Evolutionary conservation across 2,329 filamentous ascomycete genomes (phyloP), one percentile per base, ranked within the genome.

Genomic region (Aspergillus ustus): DNA sequence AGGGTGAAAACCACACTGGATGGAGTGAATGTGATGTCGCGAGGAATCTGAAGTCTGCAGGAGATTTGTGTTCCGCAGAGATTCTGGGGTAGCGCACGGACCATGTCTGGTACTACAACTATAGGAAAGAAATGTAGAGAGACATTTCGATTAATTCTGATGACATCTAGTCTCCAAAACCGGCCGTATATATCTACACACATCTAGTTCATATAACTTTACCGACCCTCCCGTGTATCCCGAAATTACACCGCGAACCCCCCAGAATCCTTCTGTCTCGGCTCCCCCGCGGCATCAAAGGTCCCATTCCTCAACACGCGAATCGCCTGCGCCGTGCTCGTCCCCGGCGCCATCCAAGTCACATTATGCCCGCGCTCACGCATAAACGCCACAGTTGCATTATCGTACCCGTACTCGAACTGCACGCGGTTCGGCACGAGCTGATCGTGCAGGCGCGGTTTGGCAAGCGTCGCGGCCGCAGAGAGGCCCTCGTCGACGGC

Each of bases 381-480:
- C 84, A 97, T 83, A 63, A 84, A 89, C 2, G 81, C 84, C 5
- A 87, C 85, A 0, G 88, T 90, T 1, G 68, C 72, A 64, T 89
- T 89, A 67, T 91, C 83, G 67, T 90, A 96, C 0, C 75, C 75
- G 34, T 85, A 86, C 77, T 96, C 92, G 57, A 95, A 88, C 0
- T 79, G 80, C 1, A 88, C 84, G 52, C 78, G 77, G 68, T 92
- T 89, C 0, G 92, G 93, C 57, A 92, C 81, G 9, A 96, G 80
- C 77, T 96, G 93, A 72, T 96, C 91, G 71, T 96, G 93, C 22
- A 96, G 78, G 8, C 93, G 82, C 0, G 90, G 90, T 69, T 84
- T 76, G 0, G 80, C 81, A 15, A 96, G 81, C 0, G 91, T 90
- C 54, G 89, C 80, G 0, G 78, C 75, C 5, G 88, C 82, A 0